Percentiles rank a stretch among this genome's conserved stretches.
These are phyloP conservation scores for Chrysoporthe cubensis DNA, from an alignment of 2,329 filamentous ascomycete species.

Conservation along the genomic window DNA sequence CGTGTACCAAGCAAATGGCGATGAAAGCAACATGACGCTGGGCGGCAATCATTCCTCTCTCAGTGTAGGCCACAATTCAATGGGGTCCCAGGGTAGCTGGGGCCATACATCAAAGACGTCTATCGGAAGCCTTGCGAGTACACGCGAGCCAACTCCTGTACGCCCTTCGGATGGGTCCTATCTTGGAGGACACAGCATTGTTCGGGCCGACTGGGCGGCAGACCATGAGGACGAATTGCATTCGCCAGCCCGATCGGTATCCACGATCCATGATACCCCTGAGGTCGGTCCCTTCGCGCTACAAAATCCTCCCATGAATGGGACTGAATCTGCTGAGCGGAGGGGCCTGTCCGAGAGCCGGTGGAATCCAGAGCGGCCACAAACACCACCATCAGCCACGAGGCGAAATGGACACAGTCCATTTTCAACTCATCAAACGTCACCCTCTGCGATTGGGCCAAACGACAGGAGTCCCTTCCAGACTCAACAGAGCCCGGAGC, in stretches of 20 bases:
- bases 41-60: slow-evolving; percentile 19
- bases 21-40: slow-evolving; percentile 13
- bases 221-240: slow-evolving; percentile 23
- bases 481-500: slow-evolving; percentile 29
- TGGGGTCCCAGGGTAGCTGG: slow-evolving; percentile 18
- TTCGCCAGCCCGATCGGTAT: slow-evolving; percentile 23
- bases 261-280: slow-evolving; percentile 27
- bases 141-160: slow-evolving; percentile 22
- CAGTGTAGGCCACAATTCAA: slow-evolving; percentile 5
- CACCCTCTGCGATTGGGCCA: neutral
- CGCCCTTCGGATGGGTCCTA: slow-evolving; percentile 20
- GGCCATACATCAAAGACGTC: slow-evolving; percentile 14
- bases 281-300: slow-evolving; percentile 31
- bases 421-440: neutral
- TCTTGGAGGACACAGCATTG: slow-evolving; percentile 22
- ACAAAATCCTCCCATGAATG: slow-evolving; percentile 19
- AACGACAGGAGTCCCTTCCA: slow-evolving; percentile 11
- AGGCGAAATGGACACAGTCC: slow-evolving; percentile 13
- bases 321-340: neutral
- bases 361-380: slow-evolving; percentile 34
- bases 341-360: slow-evolving; percentile 37
- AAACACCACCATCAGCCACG: slow-evolving; percentile 28
- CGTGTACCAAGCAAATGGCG: slow-evolving; percentile 15
- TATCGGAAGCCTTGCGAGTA: slow-evolving; percentile 18
- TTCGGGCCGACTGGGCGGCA: slow-evolving; percentile 26